Base-by-base conservation (phyloP, 257 asterid species). In the Gentiana macrophylla region DNA sequence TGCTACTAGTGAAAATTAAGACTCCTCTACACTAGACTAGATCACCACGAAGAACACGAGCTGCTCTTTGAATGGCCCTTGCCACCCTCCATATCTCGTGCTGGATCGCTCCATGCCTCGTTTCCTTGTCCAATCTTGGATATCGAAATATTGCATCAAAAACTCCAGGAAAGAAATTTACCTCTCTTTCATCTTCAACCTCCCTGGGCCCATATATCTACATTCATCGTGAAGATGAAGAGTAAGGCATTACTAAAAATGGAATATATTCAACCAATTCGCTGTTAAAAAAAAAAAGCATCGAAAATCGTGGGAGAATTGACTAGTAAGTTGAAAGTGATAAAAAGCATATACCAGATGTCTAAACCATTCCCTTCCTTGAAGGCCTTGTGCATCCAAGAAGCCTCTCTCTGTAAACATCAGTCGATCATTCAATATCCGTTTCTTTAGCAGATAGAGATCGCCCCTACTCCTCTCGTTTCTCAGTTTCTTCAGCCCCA, bases 41-140 rank as follows among this genome's bases (percentile, higher is more conserved):
- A 68, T 75, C 74, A 37, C 94, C 94, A 67, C 77, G 79, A 52
- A 91, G 78, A 63, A 76, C 72, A 67, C 61, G 51, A 53, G 84
- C 80, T 50, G 84, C 91, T 70, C 95, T 78, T 61, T 60, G 75
- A 64, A 91, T 84, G 66, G 94, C 95, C 82, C 98, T 77, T 1
- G 94, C 82, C 62, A 69, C 84, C 67, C 95, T 82, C 94, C 95
- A 84, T 2, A 81, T 79, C 83, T 91, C 92, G 55, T 87, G 98
- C 74, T 69, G 74, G 43, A 79, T 67, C 43, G 37, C 65, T 4
- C 62, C 69, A 63, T 73, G 53, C 63, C 70, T 69, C 33, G 70
- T 68, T 49, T 45, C 74, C 46, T 61, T 67, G 35, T 59, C 63
- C 49, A 52, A 37, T 55, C 49, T 53, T 5, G 56, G 15, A 35